These are phyloP conservation scores for Fusarium sp. DNA, from an alignment of 2,329 filamentous ascomycete genomes.

Conservation along the genomic window DNA sequence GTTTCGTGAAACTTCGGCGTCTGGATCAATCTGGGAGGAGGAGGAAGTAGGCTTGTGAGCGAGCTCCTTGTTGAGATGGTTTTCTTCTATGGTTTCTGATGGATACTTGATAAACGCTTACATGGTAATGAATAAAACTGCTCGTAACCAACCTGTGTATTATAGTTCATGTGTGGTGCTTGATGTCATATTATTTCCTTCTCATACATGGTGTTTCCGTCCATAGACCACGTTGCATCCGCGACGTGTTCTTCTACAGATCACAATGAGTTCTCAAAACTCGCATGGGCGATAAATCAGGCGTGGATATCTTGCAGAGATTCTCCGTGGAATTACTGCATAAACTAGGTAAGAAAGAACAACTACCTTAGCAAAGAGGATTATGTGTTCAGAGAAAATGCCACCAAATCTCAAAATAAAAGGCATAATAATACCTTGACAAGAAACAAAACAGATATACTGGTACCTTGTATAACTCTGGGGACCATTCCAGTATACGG, in stretches of 20 bases:
- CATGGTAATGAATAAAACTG: neutral
- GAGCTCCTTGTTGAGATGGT: no score
- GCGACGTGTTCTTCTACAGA: neutral
- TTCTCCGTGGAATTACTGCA: neutral
- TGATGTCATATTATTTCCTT: neutral
- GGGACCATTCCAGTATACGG: neutral
- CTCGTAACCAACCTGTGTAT: no score
- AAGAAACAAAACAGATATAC: neutral
- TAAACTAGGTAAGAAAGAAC: neutral
- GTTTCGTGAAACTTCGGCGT: neutral
- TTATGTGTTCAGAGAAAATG: neutral
- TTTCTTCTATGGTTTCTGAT: neutral
- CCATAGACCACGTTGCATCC: neutral
- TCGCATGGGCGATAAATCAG: neutral
- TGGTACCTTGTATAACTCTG: neutral
- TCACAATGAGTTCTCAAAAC: neutral
- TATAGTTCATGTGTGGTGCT: neutral
- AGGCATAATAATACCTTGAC: neutral
- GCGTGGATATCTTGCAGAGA: neutral
- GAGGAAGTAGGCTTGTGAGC: neutral
- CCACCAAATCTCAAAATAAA: neutral
- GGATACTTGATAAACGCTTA: neutral
- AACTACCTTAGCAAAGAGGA: neutral
- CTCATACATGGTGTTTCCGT: neutral
- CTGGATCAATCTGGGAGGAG: neutral